Conservation (phyloP, 306 rosid genomes). For the Pterocarpus macrocarpus region DNA sequence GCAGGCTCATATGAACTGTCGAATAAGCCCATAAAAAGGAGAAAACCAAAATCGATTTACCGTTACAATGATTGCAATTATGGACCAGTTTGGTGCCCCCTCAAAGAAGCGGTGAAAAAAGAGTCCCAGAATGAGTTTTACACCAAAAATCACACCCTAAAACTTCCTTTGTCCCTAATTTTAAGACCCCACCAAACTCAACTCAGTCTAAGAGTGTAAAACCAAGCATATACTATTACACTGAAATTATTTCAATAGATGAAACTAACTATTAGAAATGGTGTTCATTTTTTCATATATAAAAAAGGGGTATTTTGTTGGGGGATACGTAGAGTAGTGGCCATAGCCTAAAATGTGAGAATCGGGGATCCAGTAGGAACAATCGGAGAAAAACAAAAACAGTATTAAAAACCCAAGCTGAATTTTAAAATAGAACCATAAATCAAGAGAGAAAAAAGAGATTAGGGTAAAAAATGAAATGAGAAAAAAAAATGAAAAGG, state of each 20-base stretch:
- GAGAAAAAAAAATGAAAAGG: not conserved
- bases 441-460: not conserved
- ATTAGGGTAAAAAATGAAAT: not conserved
- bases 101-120: not conserved
- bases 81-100: not conserved
- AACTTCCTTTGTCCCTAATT: conserved; percentile 5
- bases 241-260: not conserved
- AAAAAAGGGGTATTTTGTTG: not conserved
- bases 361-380: not conserved
- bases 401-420: not conserved
- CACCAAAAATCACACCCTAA: not conserved
- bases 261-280: not conserved
- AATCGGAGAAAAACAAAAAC: not conserved
- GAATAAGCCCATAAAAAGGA: too few species aligned
- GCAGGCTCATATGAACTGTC: too few species aligned
- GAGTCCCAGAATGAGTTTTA: not conserved
- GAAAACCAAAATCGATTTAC: not conserved
- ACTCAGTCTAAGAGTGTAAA: conserved; percentile 30
- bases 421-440: not conserved
- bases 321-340: not conserved
- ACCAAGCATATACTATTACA: conserved; percentile 3
- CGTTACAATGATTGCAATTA: not conserved
- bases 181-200: not conserved
- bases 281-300: not conserved
- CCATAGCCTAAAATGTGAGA: not conserved